Evolutionary conservation across 202 grass and related monocot genomes (phyloP).

Genomic region (Alloteropsis angusta): DNA sequence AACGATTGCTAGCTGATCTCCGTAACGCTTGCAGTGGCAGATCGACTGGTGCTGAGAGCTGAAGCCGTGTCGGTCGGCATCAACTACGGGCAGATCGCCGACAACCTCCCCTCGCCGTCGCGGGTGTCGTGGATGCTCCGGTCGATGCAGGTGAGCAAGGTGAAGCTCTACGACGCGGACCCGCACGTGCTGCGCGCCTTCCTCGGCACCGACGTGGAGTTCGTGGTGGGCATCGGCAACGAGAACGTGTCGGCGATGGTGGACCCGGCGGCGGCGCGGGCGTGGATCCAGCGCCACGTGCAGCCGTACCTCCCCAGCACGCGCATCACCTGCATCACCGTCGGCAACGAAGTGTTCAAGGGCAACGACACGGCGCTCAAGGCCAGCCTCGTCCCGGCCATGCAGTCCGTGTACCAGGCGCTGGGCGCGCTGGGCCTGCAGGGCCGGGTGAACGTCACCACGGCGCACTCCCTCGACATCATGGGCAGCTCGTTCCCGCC

Average conservation of each 20-base stretch:
- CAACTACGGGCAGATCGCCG: constrained; percentile 90
- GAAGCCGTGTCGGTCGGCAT: constrained; percentile 48
- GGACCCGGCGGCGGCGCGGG: constrained; percentile 42
- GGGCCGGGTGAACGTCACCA: constrained; percentile 68
- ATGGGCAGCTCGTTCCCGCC: constrained; percentile 76
- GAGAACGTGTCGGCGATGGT: constrained; percentile 72
- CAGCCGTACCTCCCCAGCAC: constrained; percentile 49
- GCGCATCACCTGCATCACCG: constrained; percentile 82
- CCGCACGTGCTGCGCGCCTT: constrained; percentile 70
- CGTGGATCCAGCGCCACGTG: constrained; percentile 76
- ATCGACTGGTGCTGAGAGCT: neutral
- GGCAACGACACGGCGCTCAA: constrained; percentile 61
- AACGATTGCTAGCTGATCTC: neutral
- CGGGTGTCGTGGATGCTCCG: constrained; percentile 48
- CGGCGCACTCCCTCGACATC: constrained; percentile 71
- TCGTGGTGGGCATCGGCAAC: constrained; percentile 75
- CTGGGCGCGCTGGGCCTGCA: constrained; percentile 50
- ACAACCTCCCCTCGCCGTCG: constrained; percentile 73
- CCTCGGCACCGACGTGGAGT: constrained; percentile 58
- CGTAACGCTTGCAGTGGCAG: neutral
- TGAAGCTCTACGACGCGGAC: constrained; percentile 94
- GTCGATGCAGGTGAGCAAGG: constrained; percentile 73
- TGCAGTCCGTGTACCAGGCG: constrained; percentile 60
- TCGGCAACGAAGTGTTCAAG: constrained; percentile 89
- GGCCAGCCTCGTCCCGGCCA: constrained; percentile 58